A percentile compares a stretch with the other conserved stretches of the same genome.
Conservation (phyloP, 345 rosid genomes). For the Syzygium aqueum region DNA sequence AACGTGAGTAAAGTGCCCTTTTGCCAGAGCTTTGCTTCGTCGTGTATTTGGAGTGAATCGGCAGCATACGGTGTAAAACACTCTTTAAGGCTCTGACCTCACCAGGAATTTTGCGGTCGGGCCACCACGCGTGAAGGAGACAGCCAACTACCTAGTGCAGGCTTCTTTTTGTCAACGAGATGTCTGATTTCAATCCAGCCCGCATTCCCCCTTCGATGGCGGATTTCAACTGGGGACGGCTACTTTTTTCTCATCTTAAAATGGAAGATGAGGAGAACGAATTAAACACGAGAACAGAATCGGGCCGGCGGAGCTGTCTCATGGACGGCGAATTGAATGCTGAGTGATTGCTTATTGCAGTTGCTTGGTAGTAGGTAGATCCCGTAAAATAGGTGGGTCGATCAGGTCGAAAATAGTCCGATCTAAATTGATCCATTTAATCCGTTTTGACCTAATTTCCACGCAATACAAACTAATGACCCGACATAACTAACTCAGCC, state of each 20-base stretch:
- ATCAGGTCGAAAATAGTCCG: background rate
- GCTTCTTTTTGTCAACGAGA: background rate
- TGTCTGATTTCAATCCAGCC: background rate
- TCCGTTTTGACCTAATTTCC: fast-evolving
- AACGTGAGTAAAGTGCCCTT: background rate
- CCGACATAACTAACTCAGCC: background rate
- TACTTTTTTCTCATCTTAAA: background rate
- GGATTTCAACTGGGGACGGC: background rate
- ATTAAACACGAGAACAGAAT: background rate
- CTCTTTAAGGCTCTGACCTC: background rate
- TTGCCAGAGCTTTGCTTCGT: background rate
- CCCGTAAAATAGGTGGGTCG: background rate
- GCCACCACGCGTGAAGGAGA: background rate
- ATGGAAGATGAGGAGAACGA: background rate
- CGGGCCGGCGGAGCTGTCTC: background rate
- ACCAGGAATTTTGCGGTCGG: background rate
- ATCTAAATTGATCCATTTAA: background rate
- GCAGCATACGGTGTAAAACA: background rate
- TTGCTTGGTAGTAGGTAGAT: background rate
- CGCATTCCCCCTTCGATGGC: background rate
- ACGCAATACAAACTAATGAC: background rate
- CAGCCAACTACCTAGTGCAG: background rate
- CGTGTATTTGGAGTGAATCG: background rate
- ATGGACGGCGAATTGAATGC: background rate
- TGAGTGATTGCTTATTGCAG: background rate